These are phyloP conservation scores for Fusarium succisae DNA, from an alignment of 2,329 filamentous ascomycete genomes.

Conservation along the genomic window DNA sequence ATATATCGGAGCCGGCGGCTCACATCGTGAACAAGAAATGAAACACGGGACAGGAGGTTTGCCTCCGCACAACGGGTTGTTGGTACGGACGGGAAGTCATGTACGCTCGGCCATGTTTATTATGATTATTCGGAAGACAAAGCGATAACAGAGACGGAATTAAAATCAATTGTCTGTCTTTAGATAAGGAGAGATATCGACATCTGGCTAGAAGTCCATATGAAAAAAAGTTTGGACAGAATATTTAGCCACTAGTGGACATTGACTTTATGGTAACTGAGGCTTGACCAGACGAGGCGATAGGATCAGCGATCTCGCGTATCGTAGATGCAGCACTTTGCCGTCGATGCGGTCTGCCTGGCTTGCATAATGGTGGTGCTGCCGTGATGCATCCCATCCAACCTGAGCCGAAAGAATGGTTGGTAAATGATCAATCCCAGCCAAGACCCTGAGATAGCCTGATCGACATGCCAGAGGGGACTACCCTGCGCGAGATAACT, in stretches of 20 bases:
- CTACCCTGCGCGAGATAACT: not conserved
- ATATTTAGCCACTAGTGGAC: not conserved
- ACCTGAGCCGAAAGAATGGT: not conserved
- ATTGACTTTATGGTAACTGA: not conserved
- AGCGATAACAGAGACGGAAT: not conserved
- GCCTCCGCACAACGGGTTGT: not conserved
- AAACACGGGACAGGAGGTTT: not conserved
- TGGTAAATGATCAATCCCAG: not conserved
- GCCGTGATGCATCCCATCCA: not conserved
- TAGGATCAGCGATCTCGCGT: not conserved
- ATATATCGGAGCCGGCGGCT: not conserved
- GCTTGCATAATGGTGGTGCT: not conserved
- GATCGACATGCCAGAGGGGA: not conserved
- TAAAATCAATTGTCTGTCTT: not conserved
- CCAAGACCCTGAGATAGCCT: not conserved
- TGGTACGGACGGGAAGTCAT: not conserved
- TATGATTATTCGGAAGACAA: not conserved
- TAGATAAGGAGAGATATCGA: not conserved
- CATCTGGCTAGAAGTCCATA: not conserved
- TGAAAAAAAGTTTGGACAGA: not conserved
- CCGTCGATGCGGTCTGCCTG: not conserved
- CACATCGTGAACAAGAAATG: not conserved
- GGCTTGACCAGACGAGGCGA: not conserved
- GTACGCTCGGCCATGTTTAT: not conserved
- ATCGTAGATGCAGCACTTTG: not conserved